These are phyloP conservation scores for Phytopythium delawarense DNA, from an alignment of 352 stramenopile species.

Conservation along the genomic window DNA sequence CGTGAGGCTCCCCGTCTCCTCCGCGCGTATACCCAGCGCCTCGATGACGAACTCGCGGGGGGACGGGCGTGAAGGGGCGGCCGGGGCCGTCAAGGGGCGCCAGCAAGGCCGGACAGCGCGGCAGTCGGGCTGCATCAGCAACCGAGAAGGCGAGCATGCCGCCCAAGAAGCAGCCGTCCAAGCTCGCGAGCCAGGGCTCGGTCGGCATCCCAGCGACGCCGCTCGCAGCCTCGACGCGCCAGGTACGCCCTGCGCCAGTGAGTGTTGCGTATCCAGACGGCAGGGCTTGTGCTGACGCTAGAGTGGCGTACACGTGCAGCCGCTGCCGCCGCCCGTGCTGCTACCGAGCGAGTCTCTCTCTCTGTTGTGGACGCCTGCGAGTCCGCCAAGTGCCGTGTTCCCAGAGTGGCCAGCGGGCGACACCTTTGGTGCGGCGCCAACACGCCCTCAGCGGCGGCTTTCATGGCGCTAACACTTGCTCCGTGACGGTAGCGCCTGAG, in stretches of 20 bases:
- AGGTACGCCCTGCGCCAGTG: not conserved
- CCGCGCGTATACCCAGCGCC: not conserved
- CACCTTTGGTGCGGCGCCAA: conserved; percentile 12
- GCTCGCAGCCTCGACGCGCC: conserved; percentile 7
- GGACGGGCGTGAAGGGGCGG: not conserved
- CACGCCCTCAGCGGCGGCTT: conserved; percentile 4
- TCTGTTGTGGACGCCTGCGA: conserved; percentile 36
- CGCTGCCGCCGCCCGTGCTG: conserved; percentile 17
- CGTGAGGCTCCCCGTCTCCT: not conserved
- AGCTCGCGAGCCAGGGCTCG: conserved; percentile 25
- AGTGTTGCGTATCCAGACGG: too few relatives aligned
- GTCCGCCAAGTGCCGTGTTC: conserved; percentile 38
- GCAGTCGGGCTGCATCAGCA: not conserved
- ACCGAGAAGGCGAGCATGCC: conserved; percentile 17
- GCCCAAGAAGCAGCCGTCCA: conserved; percentile 35
- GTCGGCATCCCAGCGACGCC: conserved; percentile 5
- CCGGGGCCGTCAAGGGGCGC: not conserved
- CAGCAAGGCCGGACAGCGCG: not conserved
- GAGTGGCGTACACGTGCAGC: conserved; percentile 1
- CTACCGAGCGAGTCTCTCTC: conserved; percentile 28
- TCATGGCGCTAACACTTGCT: conserved; percentile 4
- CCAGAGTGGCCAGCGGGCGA: conserved; percentile 49
- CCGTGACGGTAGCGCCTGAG: conserved; percentile 25
- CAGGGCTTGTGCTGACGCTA: not conserved
- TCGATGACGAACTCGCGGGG: not conserved